These are phyloP conservation scores for Cornus controversa DNA, from an alignment of 148 eudicot species.

Conservation along the genomic window DNA sequence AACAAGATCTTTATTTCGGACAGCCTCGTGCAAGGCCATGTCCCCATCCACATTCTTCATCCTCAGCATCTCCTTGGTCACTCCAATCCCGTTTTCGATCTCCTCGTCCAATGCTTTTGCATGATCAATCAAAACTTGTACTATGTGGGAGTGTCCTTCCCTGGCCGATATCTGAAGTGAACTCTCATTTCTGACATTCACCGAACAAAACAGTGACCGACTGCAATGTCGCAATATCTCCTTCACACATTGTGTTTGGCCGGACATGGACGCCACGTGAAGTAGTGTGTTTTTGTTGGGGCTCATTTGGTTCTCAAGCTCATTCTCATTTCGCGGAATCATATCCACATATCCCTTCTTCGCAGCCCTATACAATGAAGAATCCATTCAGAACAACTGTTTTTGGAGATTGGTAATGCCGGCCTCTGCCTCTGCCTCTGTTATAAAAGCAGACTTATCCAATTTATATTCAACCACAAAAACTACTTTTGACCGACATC, in stretches of 20 bases:
- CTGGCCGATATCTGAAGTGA: slow-evolving; percentile 7
- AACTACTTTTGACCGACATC: too few relatives aligned
- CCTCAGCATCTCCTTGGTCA: slow-evolving; percentile 14
- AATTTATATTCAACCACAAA: too few relatives aligned
- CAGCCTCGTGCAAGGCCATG: neutral
- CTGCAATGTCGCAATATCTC: neutral
- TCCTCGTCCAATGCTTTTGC: slow-evolving; percentile 5
- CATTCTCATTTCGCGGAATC: neutral
- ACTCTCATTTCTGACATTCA: neutral
- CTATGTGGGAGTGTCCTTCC: slow-evolving; percentile 3
- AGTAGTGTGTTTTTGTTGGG: slow-evolving; percentile 17
- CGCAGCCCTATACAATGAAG: slow-evolving; percentile 9
- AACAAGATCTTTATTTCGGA: neutral
- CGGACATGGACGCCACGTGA: slow-evolving; percentile 12
- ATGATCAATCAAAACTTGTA: neutral
- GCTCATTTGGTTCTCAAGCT: neutral
- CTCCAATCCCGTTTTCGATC: slow-evolving; percentile 4
- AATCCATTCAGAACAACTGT: too few relatives aligned
- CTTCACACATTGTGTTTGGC: slow-evolving; percentile 6
- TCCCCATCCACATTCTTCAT: neutral
- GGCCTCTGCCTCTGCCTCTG: too few relatives aligned
- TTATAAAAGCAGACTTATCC: too few relatives aligned
- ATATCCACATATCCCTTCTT: neutral
- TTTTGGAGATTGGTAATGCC: too few relatives aligned
- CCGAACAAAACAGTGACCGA: too few relatives aligned